These are phyloP conservation scores for Suillus hirtellus DNA, from an alignment of 768 basidiomycete genomes.

Conservation along the genomic window DNA sequence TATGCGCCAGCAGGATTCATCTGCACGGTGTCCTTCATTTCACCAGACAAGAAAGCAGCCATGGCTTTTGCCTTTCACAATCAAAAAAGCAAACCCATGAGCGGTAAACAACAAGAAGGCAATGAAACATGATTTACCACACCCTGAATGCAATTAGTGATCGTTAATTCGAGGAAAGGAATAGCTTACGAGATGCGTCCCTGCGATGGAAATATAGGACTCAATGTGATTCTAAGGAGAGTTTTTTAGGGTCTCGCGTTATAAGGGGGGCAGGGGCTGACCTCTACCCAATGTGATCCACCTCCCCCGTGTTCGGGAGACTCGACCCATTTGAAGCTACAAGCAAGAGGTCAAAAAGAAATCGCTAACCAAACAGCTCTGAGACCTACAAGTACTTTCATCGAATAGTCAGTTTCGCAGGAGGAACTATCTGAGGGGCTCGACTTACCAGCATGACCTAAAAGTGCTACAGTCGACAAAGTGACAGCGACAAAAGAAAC, in stretches of 20 bases:
- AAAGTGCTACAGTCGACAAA: slow-evolving; percentile 47
- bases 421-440: slow-evolving; percentile 2
- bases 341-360: slow-evolving; percentile 12
- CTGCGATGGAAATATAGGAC: slow-evolving; percentile 80
- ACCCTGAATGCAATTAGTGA: slow-evolving; percentile 45
- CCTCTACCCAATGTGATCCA: slow-evolving; percentile 90
- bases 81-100: slow-evolving; percentile 1
- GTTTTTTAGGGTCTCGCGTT: neutral
- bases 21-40: slow-evolving; percentile 93
- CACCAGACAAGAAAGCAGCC: slow-evolving; percentile 92
- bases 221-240: slow-evolving; percentile 73
- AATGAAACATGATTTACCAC: slow-evolving; percentile 51
- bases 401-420: slow-evolving; percentile 12
- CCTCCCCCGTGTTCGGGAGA: slow-evolving; percentile 79
- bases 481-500: slow-evolving; percentile 17
- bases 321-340: slow-evolving; percentile 96
- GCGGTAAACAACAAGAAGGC: neutral
- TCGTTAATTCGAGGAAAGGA: slow-evolving; percentile 11
- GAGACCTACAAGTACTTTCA: slow-evolving; percentile 79
- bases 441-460: slow-evolving; percentile 45
- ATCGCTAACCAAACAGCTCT: neutral
- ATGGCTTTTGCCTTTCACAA: slow-evolving; percentile 81
- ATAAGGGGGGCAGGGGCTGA: slow-evolving; percentile 28
- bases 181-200: slow-evolving; percentile 73
- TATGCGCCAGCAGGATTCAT: slow-evolving; percentile 81